Base-by-base conservation (phyloP, 495 filamentous ascomycete genomes). In the Bathelium albidoporum region DNA sequence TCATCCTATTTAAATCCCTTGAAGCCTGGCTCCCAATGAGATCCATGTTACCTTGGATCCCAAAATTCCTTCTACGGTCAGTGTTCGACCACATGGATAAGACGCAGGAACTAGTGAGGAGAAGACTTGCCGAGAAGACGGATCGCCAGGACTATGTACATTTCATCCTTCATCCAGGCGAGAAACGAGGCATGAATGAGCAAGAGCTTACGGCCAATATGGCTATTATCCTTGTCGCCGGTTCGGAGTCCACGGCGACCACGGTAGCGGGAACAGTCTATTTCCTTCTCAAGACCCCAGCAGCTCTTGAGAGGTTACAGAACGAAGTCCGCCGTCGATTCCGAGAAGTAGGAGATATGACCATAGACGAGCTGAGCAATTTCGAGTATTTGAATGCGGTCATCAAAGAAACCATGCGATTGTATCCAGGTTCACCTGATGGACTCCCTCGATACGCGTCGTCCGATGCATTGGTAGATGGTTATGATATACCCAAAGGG, bases 241-340 rank as follows among this genome's bases (percentile, higher is more conserved):
- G 69, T 3, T 82, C 80, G 0, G 85, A 88, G 62, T 87, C 86
- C 1, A 84, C 83, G 1, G 83, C 85, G 1, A 84, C 84, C 0
- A 60, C 81, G 2, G 71, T 89, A 29, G 74, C 76, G 1, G 80
- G 78, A 1, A 73, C 77, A 0, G 78, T 79, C 0, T 88, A 79
- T 62, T 75, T 81, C 28, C 73, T 87, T 1, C 66, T 81, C 0
- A 79, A 69, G 2, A 75, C 82, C 64, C 80, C 75, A 0, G 66
- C 72, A 0, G 70, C 73, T 0, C 70, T 83, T 26, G 60, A 69
- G 7, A 79, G 75, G 64, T 70, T 87, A 9, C 67, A 73, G 0
- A 59, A 68, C 0, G 85, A 87, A 65, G 78, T 89, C 16, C 74
- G 81, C 1, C 59, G 68, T 2, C 58, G 72, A 0, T 88, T 87